A percentile compares a stretch with the other conserved stretches of the same genome.
Conservation (phyloP, 2,329 filamentous ascomycete species). For the Colletotrichum viniferum region DNA sequence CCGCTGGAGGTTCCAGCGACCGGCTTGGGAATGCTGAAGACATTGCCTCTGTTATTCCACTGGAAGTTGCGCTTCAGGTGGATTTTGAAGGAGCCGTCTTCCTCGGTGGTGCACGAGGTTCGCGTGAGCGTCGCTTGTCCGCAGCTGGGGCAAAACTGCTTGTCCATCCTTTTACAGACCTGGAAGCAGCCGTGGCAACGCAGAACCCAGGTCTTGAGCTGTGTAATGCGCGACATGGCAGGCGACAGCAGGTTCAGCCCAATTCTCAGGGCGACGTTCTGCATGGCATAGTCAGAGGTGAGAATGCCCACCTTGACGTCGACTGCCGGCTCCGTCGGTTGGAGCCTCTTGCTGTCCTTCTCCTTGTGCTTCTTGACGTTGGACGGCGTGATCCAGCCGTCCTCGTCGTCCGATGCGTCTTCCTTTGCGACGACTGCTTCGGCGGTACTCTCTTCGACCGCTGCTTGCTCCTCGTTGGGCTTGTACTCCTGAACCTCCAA, state of each 20-base stretch:
- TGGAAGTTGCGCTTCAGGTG: slow-evolving; percentile 95
- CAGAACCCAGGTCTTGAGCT: slow-evolving; percentile 86
- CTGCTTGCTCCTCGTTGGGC: slow-evolving; percentile 8
- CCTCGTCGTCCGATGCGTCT: slow-evolving; percentile 58
- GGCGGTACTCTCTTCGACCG: slow-evolving; percentile 24
- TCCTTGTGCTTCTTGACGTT: slow-evolving; percentile 88
- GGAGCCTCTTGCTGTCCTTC: slow-evolving; percentile 58
- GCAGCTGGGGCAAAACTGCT: slow-evolving; percentile 92
- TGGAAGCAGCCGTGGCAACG: slow-evolving; percentile 95
- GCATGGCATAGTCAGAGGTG: slow-evolving; percentile 96
- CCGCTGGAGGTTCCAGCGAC: slow-evolving; percentile 81
- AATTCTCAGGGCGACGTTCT: slow-evolving; percentile 94
- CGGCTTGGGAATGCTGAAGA: slow-evolving; percentile 92
- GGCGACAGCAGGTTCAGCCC: slow-evolving; percentile 89
- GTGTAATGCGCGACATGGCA: slow-evolving; percentile 77
- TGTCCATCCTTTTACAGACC: slow-evolving; percentile 80
- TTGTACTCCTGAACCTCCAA: slow-evolving; percentile 18
- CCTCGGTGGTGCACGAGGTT: slow-evolving; percentile 83
- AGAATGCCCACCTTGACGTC: slow-evolving; percentile 88
- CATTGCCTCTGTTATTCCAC: slow-evolving; percentile 92
- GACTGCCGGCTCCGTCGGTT: slow-evolving; percentile 45
- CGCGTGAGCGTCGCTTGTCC: slow-evolving; percentile 86
- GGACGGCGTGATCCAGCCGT: slow-evolving; percentile 92
- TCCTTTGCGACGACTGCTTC: slow-evolving; percentile 32
- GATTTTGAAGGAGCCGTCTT: slow-evolving; percentile 79